Percentiles rank a stretch among this genome's conserved stretches.
phyloP scores from a whole-genome alignment of 257 asterid genomes.

The Apocynum venetum region DNA sequence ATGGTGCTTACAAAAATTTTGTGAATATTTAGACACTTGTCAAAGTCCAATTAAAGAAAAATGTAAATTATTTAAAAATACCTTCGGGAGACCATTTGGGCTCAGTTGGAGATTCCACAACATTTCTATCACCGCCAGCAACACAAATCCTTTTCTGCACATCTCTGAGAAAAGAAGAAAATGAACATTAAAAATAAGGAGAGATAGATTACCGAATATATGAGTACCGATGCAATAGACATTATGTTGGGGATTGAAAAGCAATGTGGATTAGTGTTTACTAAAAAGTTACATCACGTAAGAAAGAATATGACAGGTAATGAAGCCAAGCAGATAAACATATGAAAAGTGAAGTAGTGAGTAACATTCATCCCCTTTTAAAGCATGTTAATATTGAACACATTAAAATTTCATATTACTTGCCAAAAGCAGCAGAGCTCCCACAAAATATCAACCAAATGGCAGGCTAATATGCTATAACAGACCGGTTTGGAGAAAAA shows the following conservation, averaged over 20 bases:
- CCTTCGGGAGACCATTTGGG: slow-evolving; percentile 99
- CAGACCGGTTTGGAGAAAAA: background rate
- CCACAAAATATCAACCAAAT: background rate
- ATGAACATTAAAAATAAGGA: slow-evolving; percentile 9
- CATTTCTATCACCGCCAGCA: slow-evolving; percentile 80
- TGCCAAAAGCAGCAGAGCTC: background rate
- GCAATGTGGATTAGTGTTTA: background rate
- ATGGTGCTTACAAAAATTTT: background rate
- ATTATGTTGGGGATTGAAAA: background rate
- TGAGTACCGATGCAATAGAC: background rate
- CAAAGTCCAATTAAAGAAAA: background rate
- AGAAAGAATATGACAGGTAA: background rate
- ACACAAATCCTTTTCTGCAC: slow-evolving; percentile 60
- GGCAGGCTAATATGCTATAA: background rate
- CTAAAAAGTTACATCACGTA: background rate
- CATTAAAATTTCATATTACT: background rate
- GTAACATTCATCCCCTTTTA: background rate
- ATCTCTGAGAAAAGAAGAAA: slow-evolving; percentile 39
- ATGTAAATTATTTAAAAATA: slow-evolving; percentile 21
- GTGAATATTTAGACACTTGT: background rate
- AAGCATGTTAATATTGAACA: background rate
- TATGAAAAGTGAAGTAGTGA: background rate
- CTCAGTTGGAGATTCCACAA: slow-evolving; percentile 88
- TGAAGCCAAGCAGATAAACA: background rate
- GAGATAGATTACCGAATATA: background rate